phyloP scores from a whole-genome alignment of 228 moss, liverwort and hornwort genomes.

The Sphagnum magellanicum region DNA sequence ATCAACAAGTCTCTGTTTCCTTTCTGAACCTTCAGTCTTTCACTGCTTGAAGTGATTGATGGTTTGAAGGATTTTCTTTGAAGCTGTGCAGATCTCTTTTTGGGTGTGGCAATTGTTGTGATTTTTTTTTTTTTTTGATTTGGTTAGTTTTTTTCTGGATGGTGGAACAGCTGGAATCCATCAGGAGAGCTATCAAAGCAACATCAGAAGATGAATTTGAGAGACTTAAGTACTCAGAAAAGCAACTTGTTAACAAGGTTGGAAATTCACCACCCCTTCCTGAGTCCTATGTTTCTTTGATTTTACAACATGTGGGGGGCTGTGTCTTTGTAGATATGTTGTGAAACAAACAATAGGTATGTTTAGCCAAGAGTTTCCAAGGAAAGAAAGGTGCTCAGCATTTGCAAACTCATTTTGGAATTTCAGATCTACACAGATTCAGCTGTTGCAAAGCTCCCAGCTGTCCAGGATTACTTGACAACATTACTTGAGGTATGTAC shows the following conservation, averaged over 20 bases:
- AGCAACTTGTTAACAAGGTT: constrained; percentile 86
- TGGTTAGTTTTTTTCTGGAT: not conserved
- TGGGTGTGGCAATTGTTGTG: not conserved
- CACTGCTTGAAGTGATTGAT: too few species aligned
- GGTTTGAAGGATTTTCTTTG: too few species aligned
- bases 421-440: constrained; percentile 84
- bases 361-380: too few species aligned
- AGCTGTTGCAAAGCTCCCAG: constrained; percentile 82
- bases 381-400: too few species aligned
- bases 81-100: not conserved
- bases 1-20: too few species aligned
- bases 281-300: not conserved
- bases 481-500: constrained; percentile 83
- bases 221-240: constrained; percentile 64
- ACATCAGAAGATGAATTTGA: constrained; percentile 41
- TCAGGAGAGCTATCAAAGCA: constrained; percentile 41
- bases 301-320: not conserved
- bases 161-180: constrained; percentile 54
- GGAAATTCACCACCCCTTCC: too few species aligned
- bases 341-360: too few species aligned
- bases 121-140: not conserved
- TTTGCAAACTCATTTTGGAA: not conserved
- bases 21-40: too few species aligned
- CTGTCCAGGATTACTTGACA: constrained; percentile 83
- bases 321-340: too few species aligned